phyloP scores from a whole-genome alignment of 306 rosid genomes.

The Fragaria iinumae region DNA sequence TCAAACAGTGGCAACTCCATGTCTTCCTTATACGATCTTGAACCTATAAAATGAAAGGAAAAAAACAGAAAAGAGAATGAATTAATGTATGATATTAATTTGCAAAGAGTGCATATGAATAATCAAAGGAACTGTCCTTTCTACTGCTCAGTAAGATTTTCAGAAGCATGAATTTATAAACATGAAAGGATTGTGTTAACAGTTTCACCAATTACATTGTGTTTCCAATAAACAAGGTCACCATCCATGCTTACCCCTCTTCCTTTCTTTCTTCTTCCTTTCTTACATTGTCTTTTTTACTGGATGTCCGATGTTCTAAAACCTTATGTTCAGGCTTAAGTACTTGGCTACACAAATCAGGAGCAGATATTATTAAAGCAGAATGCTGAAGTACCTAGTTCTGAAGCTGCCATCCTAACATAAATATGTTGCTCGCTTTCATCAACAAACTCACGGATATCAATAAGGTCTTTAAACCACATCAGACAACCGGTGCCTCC shows the following conservation, averaged over 20 bases:
- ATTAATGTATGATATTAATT: too few relatives aligned
- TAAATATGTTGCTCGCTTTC: conserved; percentile 28
- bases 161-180: not conserved
- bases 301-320: not conserved
- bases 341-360: not conserved
- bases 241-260: conserved; percentile 14
- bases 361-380: not conserved
- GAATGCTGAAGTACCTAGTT: conserved; percentile 14
- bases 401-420: conserved; percentile 34
- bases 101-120: not conserved
- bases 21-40: conserved; percentile 20
- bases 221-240: too few relatives aligned
- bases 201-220: too few relatives aligned
- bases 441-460: conserved; percentile 23
- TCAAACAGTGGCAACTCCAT: conserved; percentile 48
- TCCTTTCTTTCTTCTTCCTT: conserved; percentile 14
- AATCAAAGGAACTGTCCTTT: not conserved
- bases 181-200: too few relatives aligned
- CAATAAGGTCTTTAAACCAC: conserved; percentile 40
- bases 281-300: too few relatives aligned
- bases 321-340: too few relatives aligned
- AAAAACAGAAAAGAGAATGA: not conserved
- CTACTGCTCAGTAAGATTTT: not conserved
- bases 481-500: conserved; percentile 33
- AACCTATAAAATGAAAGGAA: not conserved